Evolutionary conservation across 306 rosid species (phyloP).

Genomic region (Cicer yamashitae): DNA sequence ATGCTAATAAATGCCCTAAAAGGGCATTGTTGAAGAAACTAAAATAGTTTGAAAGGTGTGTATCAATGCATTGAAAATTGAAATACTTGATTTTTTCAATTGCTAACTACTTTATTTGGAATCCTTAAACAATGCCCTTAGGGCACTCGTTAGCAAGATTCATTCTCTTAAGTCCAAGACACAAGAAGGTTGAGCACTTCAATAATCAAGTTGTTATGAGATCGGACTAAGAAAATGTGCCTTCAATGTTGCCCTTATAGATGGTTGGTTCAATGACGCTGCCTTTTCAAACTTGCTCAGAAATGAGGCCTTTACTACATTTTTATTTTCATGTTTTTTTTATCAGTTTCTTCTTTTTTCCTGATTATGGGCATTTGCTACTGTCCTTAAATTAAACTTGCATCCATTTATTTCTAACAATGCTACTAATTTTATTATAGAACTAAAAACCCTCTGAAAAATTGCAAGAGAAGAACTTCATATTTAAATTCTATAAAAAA

Average conservation of each 20-base stretch:
- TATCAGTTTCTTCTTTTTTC: neutral
- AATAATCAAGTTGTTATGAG: neutral
- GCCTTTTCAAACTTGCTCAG: neutral
- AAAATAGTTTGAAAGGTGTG: too few species aligned
- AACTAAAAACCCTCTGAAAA: neutral
- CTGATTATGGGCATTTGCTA: neutral
- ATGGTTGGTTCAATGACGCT: neutral
- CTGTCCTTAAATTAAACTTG: neutral
- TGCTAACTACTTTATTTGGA: too few species aligned
- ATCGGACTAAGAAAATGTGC: neutral
- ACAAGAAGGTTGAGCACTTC: neutral
- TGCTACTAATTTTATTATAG: neutral
- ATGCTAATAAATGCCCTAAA: too few species aligned
- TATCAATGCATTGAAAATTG: too few species aligned
- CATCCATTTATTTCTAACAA: neutral
- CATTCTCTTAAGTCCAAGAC: neutral
- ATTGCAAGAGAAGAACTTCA: neutral
- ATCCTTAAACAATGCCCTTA: too few species aligned
- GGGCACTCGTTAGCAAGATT: too few species aligned
- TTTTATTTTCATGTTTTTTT: neutral
- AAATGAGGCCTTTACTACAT: neutral
- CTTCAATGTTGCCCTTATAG: too few species aligned
- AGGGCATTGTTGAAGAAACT: too few species aligned
- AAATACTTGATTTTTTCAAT: too few species aligned
- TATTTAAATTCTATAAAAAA: neutral